Base-by-base conservation (phyloP, 495 filamentous ascomycete species). In the Penicillium longicatenatum region DNA sequence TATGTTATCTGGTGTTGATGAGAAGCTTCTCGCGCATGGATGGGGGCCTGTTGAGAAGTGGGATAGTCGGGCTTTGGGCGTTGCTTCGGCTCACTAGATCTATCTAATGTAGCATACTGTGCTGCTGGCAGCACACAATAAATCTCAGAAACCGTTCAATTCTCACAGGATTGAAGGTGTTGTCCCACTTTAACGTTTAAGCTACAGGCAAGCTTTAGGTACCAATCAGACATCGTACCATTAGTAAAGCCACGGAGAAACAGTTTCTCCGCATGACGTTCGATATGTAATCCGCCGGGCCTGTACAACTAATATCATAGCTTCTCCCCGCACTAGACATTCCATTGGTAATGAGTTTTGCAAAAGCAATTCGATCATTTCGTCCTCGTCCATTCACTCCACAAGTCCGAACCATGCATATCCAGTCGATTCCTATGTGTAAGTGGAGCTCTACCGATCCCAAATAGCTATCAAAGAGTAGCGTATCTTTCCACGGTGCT, bases 371-470 rank as follows among this genome's bases (percentile, higher is more conserved):
- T 33, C 60, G 65, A 48, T 58, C 54, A 30, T 46, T 64, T 16
- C 14, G 35, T 48, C 47, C n/a, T 48, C 49, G 47, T 19, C 51
- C 49, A 21, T 33, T 41, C 11, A 39, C 37, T 45, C 55, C 46
- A 31, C 67, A 68, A 52, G 19, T 50, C 53, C 68, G 72, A 69
- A 71, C 78, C 62, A 98, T 98, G 94, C 92, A 97, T 87, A 89
- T 98, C 74, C 85, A 92, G 71, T 92, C 91, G 54, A 96, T 98
- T 78, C 94, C 94, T 33, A 98, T 98, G 94, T 98, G 93, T 97
- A 86, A 67, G 90, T 82, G 19, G 54, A 33, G 35, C 41, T 55
- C 12, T 19, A 26, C 22, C 14, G 16, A 6, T 30, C 4, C n/a
- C 20, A 46, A 5, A 33, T 14, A 53, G 50, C 35, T 53, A 29